Evolutionary conservation across 345 rosid genomes (phyloP).

Genomic region (Hypericum perforatum): DNA sequence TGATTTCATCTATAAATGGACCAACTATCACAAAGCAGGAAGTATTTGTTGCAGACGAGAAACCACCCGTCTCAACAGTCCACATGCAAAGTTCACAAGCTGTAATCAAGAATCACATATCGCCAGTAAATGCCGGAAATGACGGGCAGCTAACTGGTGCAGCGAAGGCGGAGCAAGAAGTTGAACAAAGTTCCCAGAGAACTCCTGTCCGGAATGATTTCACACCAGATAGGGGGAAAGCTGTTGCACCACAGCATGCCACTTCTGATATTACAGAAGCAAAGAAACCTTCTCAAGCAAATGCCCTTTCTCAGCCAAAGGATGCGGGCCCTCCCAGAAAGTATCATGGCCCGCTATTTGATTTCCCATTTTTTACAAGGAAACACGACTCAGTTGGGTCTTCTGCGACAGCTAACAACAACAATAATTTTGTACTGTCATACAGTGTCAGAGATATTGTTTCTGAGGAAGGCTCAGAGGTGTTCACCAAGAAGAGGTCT

Average conservation of each 20-base stretch:
- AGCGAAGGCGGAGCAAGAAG: slow-evolving; percentile 65
- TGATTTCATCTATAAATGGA: slow-evolving; percentile 35
- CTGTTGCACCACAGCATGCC: slow-evolving; percentile 40
- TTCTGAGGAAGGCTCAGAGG: slow-evolving; percentile 80
- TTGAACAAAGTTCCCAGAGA: slow-evolving; percentile 46
- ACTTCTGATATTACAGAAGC: slow-evolving; percentile 52
- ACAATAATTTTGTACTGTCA: slow-evolving; percentile 68
- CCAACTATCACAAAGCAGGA: slow-evolving; percentile 48
- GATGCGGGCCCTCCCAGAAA: slow-evolving; percentile 74
- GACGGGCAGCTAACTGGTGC: slow-evolving; percentile 65
- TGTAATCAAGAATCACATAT: slow-evolving; percentile 39
- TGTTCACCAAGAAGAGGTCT: slow-evolving; percentile 61
- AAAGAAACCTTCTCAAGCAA: slow-evolving; percentile 57
- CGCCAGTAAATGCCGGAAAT: slow-evolving; percentile 37
- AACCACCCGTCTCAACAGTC: slow-evolving; percentile 37
- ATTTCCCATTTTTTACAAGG: slow-evolving; percentile 96
- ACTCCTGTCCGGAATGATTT: slow-evolving; percentile 45
- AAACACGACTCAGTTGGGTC: slow-evolving; percentile 84
- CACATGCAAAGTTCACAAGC: slow-evolving; percentile 35
- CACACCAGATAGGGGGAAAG: slow-evolving; percentile 63
- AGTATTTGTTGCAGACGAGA: slow-evolving; percentile 46
- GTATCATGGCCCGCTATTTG: slow-evolving; percentile 97
- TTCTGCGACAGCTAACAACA: slow-evolving; percentile 47
- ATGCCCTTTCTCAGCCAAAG: slow-evolving; percentile 47
- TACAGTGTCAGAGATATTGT: slow-evolving; percentile 91